Conservation (phyloP, 1,139 yeast species). For the Kodamaea sp. region DNA sequence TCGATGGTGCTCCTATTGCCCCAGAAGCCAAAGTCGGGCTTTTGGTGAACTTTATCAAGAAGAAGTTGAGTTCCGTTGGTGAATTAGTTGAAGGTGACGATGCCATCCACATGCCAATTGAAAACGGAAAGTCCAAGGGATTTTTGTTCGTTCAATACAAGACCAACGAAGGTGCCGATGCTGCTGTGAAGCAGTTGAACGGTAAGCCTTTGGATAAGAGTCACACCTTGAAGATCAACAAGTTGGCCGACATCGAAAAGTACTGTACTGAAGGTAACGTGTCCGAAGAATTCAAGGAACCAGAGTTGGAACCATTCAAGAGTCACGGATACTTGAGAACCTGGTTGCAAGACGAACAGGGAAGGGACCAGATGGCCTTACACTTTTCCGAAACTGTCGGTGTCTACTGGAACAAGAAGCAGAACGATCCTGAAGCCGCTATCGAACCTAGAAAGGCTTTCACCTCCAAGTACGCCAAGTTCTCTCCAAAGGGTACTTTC, state of each 20-base stretch:
- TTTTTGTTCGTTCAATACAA: conserved; percentile 84
- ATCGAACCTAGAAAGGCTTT: conserved; percentile 80
- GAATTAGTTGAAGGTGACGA: conserved; percentile 69
- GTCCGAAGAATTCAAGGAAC: conserved; percentile 65
- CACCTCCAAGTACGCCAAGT: conserved; percentile 85
- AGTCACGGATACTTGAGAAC: conserved; percentile 80
- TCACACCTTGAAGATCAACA: conserved; percentile 86
- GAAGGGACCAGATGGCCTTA: conserved; percentile 86
- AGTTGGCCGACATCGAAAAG: conserved; percentile 80
- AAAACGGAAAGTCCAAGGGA: conserved; percentile 81
- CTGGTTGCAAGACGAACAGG: conserved; percentile 88
- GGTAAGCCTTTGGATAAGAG: conserved; percentile 92
- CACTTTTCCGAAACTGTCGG: conserved; percentile 83
- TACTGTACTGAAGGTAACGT: conserved; percentile 71
- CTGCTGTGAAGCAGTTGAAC: conserved; percentile 78
- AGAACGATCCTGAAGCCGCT: conserved; percentile 72
- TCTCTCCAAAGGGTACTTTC: conserved; percentile 93
- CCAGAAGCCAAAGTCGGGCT: conserved; percentile 87
- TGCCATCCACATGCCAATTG: conserved; percentile 80
- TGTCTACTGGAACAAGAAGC: conserved; percentile 83
- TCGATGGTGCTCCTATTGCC: conserved; percentile 95
- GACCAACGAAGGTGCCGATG: conserved; percentile 65
- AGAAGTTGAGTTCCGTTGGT: conserved; percentile 69
- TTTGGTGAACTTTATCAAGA: conserved; percentile 80
- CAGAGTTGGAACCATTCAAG: conserved; percentile 67